phyloP scores from a whole-genome alignment of 2,329 filamentous ascomycete genomes.

The Nigrograna mackinnonii region DNA sequence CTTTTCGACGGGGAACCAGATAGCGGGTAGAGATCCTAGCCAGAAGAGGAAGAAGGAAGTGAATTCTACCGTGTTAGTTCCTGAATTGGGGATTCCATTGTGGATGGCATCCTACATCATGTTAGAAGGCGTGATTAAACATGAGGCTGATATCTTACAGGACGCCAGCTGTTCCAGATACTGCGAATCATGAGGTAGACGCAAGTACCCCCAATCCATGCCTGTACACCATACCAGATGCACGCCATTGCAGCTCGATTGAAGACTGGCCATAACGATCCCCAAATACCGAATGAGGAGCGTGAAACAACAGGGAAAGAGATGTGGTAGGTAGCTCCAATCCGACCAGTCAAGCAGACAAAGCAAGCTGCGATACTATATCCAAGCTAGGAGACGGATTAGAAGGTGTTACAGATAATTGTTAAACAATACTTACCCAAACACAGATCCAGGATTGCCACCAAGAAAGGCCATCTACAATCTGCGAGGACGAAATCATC shows the following conservation, averaged over 20 bases:
- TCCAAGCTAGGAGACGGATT: slow-evolving; percentile 46
- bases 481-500: slow-evolving; percentile 90
- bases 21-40: slow-evolving; percentile 76
- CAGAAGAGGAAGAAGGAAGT: slow-evolving; percentile 88
- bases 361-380: slow-evolving; percentile 79
- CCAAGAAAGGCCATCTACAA: slow-evolving; percentile 78
- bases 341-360: slow-evolving; percentile 44
- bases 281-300: slow-evolving; percentile 7
- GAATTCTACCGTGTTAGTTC: slow-evolving; percentile 75
- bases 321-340: slow-evolving; percentile 6
- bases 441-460: slow-evolving; percentile 83
- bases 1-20: slow-evolving; percentile 89
- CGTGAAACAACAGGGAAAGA: slow-evolving; percentile 4
- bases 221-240: slow-evolving; percentile 68
- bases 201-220: slow-evolving; percentile 80
- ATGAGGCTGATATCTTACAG: slow-evolving; percentile 2
- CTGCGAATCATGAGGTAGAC: slow-evolving; percentile 86
- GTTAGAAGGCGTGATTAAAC: slow-evolving; percentile 6
- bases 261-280: slow-evolving; percentile 4
- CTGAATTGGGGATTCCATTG: slow-evolving; percentile 70
- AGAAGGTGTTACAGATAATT: background rate
- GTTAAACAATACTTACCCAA: slow-evolving; percentile 53
- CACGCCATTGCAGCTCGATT: slow-evolving; percentile 6
- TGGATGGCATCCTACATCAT: slow-evolving; percentile 56
- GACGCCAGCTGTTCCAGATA: slow-evolving; percentile 67